These are phyloP conservation scores for Plasmodiophora brassicae DNA, from an alignment of 208 protist species.

Conservation along the genomic window DNA sequence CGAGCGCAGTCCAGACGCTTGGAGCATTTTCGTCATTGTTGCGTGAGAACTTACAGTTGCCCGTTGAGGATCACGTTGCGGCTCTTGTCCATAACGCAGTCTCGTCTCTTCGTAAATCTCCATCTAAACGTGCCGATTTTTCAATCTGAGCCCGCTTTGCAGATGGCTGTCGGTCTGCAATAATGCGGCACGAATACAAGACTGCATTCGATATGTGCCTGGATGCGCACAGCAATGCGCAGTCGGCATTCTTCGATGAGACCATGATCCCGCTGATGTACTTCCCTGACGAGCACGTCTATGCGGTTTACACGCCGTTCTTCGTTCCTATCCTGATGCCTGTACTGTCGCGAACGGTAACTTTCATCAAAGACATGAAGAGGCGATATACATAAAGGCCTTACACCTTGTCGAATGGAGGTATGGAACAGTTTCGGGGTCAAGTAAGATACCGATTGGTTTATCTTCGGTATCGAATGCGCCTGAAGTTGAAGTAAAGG, in stretches of 20 bases:
- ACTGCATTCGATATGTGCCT: background rate
- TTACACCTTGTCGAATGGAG: too few species aligned
- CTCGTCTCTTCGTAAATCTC: background rate
- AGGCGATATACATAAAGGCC: too few species aligned
- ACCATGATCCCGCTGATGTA: constrained; percentile 22
- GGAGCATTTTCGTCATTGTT: background rate
- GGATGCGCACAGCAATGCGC: background rate
- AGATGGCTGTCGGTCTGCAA: background rate
- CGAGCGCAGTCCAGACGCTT: background rate
- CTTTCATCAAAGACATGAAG: background rate
- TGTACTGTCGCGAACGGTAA: background rate
- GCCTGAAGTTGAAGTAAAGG: constrained; percentile 76
- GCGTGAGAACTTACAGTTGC: background rate
- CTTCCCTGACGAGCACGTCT: constrained; percentile 28
- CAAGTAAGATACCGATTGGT: background rate
- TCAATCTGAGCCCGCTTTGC: background rate
- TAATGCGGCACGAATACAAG: background rate
- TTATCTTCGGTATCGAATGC: constrained; percentile 64
- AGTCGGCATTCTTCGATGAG: constrained; percentile 18
- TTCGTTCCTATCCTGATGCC: background rate
- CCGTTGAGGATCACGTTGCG: background rate
- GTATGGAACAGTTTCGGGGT: too few species aligned
- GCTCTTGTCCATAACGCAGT: background rate
- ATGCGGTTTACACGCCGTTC: constrained; percentile 1
- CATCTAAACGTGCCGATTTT: background rate